Percentiles rank a stretch among this genome's conserved stretches.
Evolutionary conservation across 768 basidiomycete species (phyloP).

Genomic region (Podaxis sp.): DNA sequence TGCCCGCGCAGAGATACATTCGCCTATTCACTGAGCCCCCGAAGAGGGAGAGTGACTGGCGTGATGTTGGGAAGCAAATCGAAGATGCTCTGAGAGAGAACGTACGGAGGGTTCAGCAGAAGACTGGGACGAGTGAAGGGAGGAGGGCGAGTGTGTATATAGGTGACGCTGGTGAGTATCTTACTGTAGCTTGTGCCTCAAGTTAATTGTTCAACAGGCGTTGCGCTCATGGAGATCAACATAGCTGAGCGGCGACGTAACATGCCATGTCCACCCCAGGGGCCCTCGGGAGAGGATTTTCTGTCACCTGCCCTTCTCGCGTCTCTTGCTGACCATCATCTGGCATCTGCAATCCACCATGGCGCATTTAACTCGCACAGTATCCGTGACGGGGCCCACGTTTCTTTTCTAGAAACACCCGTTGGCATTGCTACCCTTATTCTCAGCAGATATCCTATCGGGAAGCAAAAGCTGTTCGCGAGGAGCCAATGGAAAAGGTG

Average conservation of each 20-base stretch:
- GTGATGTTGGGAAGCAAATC: slow-evolving; percentile 19
- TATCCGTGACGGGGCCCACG: slow-evolving; percentile 13
- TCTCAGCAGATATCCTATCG: slow-evolving; percentile 21
- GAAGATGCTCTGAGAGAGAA: slow-evolving; percentile 20
- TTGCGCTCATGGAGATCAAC: slow-evolving; percentile 23
- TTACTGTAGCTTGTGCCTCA: not conserved
- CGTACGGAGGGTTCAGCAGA: slow-evolving; percentile 19
- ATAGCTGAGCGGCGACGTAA: slow-evolving; percentile 12
- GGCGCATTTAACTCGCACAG: slow-evolving; percentile 8
- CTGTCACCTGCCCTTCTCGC: slow-evolving; percentile 15
- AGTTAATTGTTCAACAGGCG: slow-evolving; percentile 14
- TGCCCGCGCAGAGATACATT: slow-evolving; percentile 13
- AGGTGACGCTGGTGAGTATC: slow-evolving; percentile 20
- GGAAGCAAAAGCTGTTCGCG: not conserved
- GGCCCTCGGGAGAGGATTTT: not conserved
- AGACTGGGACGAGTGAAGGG: slow-evolving; percentile 10
- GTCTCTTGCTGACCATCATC: slow-evolving; percentile 17
- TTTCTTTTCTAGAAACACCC: slow-evolving; percentile 37
- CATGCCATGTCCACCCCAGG: not conserved
- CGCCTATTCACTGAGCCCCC: slow-evolving; percentile 17
- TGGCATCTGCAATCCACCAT: slow-evolving; percentile 17
- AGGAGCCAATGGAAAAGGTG: not conserved
- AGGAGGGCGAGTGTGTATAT: slow-evolving; percentile 22
- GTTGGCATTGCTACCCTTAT: slow-evolving; percentile 34
- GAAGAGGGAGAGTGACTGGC: slow-evolving; percentile 17